These are phyloP conservation scores for Aureobasidium uvarum DNA, from an alignment of 2,329 filamentous ascomycete genomes.

Conservation along the genomic window DNA sequence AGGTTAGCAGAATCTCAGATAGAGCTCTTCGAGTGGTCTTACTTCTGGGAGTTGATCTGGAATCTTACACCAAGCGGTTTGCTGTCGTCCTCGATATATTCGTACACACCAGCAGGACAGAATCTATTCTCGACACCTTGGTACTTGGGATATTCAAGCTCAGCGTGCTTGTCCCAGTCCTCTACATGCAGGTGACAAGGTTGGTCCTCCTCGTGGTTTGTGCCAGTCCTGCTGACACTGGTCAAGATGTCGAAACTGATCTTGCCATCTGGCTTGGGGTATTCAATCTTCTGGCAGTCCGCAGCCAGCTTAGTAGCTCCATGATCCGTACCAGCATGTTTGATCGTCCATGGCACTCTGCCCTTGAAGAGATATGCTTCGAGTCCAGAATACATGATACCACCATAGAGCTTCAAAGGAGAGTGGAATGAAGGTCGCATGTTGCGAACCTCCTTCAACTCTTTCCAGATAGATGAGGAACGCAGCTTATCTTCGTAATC, in stretches of 20 bases:
- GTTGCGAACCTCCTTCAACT: constrained; percentile 92
- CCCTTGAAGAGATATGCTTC: constrained; percentile 88
- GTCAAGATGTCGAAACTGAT: constrained; percentile 96
- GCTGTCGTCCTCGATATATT: constrained; percentile 89
- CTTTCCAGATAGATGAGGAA: constrained; percentile 85
- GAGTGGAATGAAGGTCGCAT: constrained; percentile 94
- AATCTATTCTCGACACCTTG: constrained; percentile 95
- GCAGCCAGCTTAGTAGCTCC: constrained; percentile 77
- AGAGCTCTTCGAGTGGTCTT: constrained; percentile 47
- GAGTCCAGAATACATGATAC: constrained; percentile 86
- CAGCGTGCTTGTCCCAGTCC: constrained; percentile 90
- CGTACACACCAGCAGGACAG: constrained; percentile 95
- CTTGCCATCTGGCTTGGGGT: constrained; percentile 93
- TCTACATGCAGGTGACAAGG: constrained; percentile 92
- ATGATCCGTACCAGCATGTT: constrained; percentile 75
- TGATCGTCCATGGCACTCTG: constrained; percentile 85
- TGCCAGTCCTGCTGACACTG: constrained; percentile 90
- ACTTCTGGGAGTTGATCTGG: constrained; percentile 98
- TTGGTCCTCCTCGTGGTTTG: constrained; percentile 98
- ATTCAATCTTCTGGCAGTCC: constrained; percentile 83
- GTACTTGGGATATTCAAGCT: constrained; percentile 78
- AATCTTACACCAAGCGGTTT: constrained; percentile 89
- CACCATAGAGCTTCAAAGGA: constrained; percentile 83
- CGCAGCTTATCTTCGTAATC: constrained; percentile 90
- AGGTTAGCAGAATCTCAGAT: constrained; percentile 34